These are phyloP conservation scores for Trypanosoma grayi DNA, from an alignment of 208 protist genomes.

Conservation along the genomic window DNA sequence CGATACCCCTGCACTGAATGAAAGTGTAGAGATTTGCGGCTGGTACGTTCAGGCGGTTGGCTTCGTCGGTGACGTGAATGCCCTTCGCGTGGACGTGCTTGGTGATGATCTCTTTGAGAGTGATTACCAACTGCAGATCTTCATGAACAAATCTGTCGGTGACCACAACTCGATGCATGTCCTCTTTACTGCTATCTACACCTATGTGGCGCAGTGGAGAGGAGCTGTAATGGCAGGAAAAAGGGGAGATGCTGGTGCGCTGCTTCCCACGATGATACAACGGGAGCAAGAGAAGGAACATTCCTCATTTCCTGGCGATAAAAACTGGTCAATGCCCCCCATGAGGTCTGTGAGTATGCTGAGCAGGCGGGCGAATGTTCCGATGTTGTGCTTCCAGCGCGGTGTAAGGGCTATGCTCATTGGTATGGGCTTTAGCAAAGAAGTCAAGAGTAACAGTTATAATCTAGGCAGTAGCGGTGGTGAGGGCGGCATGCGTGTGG, in stretches of 20 bases:
- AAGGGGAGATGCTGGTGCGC: neutral
- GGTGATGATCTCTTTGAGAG: neutral
- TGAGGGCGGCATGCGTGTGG: neutral
- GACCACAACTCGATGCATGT: constrained; percentile 31
- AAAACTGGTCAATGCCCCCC: neutral
- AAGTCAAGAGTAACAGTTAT: no score
- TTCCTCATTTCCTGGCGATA: neutral
- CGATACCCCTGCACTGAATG: neutral
- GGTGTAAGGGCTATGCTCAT: constrained; percentile 5
- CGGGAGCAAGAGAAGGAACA: neutral
- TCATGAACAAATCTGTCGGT: constrained; percentile 22
- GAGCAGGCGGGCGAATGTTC: constrained; percentile 15
- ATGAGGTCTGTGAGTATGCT: constrained; percentile 4
- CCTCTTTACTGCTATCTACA: constrained; percentile 16
- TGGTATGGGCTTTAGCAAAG: neutral
- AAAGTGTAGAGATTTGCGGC: constrained; percentile 5
- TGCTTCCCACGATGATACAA: neutral
- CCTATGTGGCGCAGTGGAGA: constrained; percentile 20
- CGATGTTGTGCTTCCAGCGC: constrained; percentile 25
- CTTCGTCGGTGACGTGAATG: constrained; percentile 19
- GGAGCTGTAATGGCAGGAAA: neutral
- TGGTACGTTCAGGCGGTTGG: constrained; percentile 12
- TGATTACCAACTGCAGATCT: constrained; percentile 17
- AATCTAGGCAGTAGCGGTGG: neutral
- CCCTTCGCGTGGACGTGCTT: neutral